phyloP scores from a whole-genome alignment of 2,329 filamentous ascomycete genomes.

The Zopfia rhizophila region DNA sequence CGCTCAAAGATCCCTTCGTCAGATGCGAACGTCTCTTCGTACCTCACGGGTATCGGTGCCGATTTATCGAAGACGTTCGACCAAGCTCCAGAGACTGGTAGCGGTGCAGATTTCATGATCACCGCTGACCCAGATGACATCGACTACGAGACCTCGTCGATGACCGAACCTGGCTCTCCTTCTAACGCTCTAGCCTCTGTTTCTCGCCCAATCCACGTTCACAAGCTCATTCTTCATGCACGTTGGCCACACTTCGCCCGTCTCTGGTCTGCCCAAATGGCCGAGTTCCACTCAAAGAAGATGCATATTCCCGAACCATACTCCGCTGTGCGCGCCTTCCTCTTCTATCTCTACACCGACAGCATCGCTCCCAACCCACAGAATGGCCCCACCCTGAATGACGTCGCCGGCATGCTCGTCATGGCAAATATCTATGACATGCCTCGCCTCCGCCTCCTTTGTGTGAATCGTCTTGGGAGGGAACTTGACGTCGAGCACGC shows the following conservation, averaged over 20 bases:
- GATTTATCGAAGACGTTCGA: constrained; percentile 92
- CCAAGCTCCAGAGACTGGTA: constrained; percentile 81
- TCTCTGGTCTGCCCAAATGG: constrained; percentile 93
- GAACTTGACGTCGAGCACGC: constrained; percentile 96
- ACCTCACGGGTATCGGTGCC: constrained; percentile 75
- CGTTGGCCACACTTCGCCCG: constrained; percentile 97
- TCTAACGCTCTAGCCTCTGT: constrained; percentile 53
- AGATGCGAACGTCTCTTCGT: constrained; percentile 63
- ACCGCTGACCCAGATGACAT: constrained; percentile 84
- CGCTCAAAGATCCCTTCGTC: constrained; percentile 60
- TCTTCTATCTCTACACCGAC: constrained; percentile 97
- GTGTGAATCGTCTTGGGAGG: constrained; percentile 87
- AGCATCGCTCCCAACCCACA: constrained; percentile 69
- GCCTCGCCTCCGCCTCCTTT: constrained; percentile 88
- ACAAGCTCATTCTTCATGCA: constrained; percentile 91
- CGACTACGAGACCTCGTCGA: constrained; percentile 72
- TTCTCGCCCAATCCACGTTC: constrained; percentile 89
- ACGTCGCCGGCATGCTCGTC: constrained; percentile 92
- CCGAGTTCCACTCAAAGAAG: constrained; percentile 94
- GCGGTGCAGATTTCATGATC: constrained; percentile 89
- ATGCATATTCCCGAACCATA: constrained; percentile 99
- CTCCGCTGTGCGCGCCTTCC: constrained; percentile 89
- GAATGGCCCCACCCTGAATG: constrained; percentile 71
- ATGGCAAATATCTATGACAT: constrained; percentile 99
- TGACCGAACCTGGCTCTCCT: constrained; percentile 43